A percentile compares a stretch with the other conserved stretches of the same genome.
Evolutionary conservation across 805 yeast genomes (phyloP).

Genomic region (Pachysolen tannophilus): DNA sequence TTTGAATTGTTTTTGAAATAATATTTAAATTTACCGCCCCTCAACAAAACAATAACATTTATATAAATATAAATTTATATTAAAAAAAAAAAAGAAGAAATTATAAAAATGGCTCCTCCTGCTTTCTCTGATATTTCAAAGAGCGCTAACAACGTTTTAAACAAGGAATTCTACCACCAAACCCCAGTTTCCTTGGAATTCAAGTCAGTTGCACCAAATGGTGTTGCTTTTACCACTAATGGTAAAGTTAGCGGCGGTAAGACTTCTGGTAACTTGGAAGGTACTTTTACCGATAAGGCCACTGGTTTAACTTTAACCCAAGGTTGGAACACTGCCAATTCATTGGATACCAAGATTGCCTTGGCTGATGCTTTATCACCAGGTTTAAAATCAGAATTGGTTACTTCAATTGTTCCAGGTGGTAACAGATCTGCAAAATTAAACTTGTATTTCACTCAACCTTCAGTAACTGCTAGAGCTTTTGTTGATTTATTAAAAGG

Average conservation of each 20-base stretch:
- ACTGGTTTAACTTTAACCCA: slow-evolving; percentile 91
- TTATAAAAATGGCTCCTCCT: slow-evolving; percentile 74
- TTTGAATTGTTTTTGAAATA: too few relatives aligned
- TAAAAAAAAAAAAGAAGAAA: too few relatives aligned
- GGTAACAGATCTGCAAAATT: slow-evolving; percentile 70
- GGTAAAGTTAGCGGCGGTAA: slow-evolving; percentile 81
- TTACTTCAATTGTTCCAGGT: slow-evolving; percentile 84
- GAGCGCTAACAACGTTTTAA: slow-evolving; percentile 82
- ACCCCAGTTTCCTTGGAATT: slow-evolving; percentile 83
- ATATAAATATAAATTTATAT: too few relatives aligned
- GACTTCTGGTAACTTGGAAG: slow-evolving; percentile 83
- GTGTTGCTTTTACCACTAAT: slow-evolving; percentile 89
- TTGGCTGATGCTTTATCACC: slow-evolving; percentile 87
- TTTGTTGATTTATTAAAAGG: slow-evolving; percentile 94
- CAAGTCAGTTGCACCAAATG: slow-evolving; percentile 92
- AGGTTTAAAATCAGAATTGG: slow-evolving; percentile 89
- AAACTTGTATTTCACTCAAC: slow-evolving; percentile 87
- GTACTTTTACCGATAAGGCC: slow-evolving; percentile 87
- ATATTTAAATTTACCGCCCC: too few relatives aligned
- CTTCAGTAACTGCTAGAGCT: slow-evolving; percentile 88
- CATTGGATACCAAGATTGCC: slow-evolving; percentile 88
- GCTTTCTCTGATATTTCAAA: slow-evolving; percentile 92
- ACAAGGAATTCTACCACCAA: slow-evolving; percentile 89
- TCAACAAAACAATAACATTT: too few relatives aligned
- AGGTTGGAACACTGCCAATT: slow-evolving; percentile 96